phyloP scores from a whole-genome alignment of 495 filamentous ascomycete species.

The Talaromyces stipitatus region DNA sequence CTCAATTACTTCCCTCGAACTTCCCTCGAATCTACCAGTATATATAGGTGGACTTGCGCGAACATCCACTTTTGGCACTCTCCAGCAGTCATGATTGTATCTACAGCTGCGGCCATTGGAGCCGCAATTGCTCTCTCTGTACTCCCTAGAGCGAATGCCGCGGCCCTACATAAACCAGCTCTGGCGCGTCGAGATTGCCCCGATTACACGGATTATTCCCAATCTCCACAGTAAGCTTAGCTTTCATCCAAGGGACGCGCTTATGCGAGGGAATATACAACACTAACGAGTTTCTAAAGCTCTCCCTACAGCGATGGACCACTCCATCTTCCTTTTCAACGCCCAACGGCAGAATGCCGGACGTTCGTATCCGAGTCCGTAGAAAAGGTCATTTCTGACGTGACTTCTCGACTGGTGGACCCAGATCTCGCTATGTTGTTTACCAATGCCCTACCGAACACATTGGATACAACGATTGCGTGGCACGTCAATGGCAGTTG shows the following conservation, averaged over 20 bases:
- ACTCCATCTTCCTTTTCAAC: conserved; percentile 79
- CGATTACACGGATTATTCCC: conserved; percentile 42
- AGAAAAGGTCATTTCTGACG: conserved; percentile 77
- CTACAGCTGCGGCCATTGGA: neutral
- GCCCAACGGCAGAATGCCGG: conserved; percentile 71
- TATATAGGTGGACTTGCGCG: too few relatives aligned
- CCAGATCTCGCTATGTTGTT: conserved; percentile 89
- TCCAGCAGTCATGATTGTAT: neutral
- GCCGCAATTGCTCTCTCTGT: conserved; percentile 15
- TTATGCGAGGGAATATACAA: neutral
- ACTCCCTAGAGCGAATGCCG: conserved; percentile 12
- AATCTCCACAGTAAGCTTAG: conserved; percentile 34
- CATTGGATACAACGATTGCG: conserved; percentile 82
- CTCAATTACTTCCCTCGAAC: neutral
- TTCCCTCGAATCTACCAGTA: neutral
- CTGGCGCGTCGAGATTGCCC: conserved; percentile 39
- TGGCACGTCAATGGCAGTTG: conserved; percentile 56
- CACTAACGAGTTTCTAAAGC: conserved; percentile 26
- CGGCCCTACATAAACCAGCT: conserved; percentile 14
- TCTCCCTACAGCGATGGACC: conserved; percentile 72
- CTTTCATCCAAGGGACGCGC: neutral
- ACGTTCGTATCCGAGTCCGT: conserved; percentile 82
- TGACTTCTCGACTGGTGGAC: conserved; percentile 72
- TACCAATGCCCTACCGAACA: conserved; percentile 96
- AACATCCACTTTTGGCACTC: too few relatives aligned